These are phyloP conservation scores for Solanum clarkiae DNA, from an alignment of 257 asterid species.

Conservation along the genomic window DNA sequence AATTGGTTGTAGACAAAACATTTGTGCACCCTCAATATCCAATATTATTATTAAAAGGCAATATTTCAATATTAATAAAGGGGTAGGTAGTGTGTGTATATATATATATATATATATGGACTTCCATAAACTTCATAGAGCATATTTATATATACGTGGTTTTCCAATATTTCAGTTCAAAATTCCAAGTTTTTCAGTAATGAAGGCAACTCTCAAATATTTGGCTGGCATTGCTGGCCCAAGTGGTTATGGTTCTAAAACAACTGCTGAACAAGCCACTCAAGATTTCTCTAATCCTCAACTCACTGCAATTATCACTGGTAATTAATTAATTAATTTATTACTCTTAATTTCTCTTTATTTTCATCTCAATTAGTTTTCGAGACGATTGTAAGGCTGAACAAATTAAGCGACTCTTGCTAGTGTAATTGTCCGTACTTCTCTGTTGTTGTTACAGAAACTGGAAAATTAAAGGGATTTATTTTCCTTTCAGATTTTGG, in stretches of 20 bases:
- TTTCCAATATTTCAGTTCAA: slow-evolving; percentile 32
- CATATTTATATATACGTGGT: slow-evolving; percentile 34
- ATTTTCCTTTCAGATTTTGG: background rate
- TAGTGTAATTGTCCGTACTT: background rate
- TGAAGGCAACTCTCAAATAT: slow-evolving; percentile 69
- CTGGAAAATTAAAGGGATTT: background rate
- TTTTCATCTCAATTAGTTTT: background rate
- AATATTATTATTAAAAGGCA: background rate
- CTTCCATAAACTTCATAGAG: slow-evolving; percentile 22
- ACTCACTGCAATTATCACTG: slow-evolving; percentile 87
- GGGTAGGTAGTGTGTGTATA: background rate
- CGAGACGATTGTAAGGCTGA: background rate
- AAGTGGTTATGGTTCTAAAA: slow-evolving; percentile 71
- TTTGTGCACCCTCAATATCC: background rate
- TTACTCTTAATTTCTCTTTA: background rate
- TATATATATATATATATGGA: slow-evolving; percentile 32
- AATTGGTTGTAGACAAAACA: background rate
- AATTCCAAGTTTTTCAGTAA: slow-evolving; percentile 20
- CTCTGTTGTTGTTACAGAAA: background rate
- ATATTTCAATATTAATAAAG: background rate
- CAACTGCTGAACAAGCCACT: slow-evolving; percentile 60
- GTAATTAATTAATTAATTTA: slow-evolving; percentile 9
- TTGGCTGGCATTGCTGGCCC: slow-evolving; percentile 76
- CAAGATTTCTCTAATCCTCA: slow-evolving; percentile 15
- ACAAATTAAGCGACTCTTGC: background rate